A percentile compares a stretch with the other conserved stretches of the same genome.
These are phyloP conservation scores for Fomitopsis pulvina DNA, from an alignment of 768 basidiomycete species.

Conservation along the genomic window DNA sequence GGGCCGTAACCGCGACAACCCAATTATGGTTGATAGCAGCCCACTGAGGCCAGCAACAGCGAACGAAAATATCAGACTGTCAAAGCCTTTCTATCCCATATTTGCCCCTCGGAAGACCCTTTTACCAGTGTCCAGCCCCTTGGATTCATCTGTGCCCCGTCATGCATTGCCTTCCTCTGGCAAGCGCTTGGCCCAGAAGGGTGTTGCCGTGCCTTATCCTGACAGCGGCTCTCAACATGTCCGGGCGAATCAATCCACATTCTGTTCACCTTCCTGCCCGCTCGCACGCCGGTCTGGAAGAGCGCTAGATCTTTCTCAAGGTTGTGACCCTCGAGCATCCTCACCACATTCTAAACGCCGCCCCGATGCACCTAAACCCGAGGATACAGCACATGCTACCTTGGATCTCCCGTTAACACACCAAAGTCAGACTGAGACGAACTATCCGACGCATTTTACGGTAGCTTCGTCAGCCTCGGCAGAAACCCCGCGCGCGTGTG, in stretches of 20 bases:
- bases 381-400: no score
- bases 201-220: constrained; percentile 37
- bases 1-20: constrained; percentile 30
- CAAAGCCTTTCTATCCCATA: constrained; percentile 37
- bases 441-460: no score
- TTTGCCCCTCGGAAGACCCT: constrained; percentile 29
- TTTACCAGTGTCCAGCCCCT: not conserved
- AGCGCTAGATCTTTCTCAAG: not conserved
- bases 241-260: constrained; percentile 47
- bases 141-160: constrained; percentile 7
- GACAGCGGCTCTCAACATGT: constrained; percentile 49
- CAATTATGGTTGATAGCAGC: constrained; percentile 40
- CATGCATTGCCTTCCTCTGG: constrained; percentile 4
- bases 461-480: no score
- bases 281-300: not conserved
- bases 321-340: not conserved
- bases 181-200: not conserved
- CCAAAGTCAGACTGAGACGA: no score
- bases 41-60: constrained; percentile 23
- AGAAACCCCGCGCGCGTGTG: no score
- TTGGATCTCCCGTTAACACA: no score
- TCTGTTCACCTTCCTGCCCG: constrained; percentile 12
- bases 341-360: not conserved
- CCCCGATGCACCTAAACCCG: no score
- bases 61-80: constrained; percentile 6